Evolutionary conservation across 2,329 filamentous ascomycete genomes (phyloP).

Genomic region (Penicillium sp.): DNA sequence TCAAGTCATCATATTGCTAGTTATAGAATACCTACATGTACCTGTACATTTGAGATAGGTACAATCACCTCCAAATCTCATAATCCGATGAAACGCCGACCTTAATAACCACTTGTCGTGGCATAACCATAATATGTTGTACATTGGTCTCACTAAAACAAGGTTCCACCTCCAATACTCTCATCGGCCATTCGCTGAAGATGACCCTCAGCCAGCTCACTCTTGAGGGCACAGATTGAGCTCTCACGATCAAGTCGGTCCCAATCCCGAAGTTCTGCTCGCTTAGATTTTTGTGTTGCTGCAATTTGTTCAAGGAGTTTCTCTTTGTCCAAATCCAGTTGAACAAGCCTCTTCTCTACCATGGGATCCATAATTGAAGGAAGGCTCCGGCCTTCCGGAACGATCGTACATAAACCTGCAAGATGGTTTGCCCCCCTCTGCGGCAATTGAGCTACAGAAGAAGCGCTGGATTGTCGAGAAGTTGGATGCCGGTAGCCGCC

Average conservation of each 20-base stretch:
- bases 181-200: slow-evolving; percentile 49
- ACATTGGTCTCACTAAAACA: slow-evolving; percentile 29
- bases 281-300: slow-evolving; percentile 46
- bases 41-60: neutral
- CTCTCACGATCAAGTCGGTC: slow-evolving; percentile 49
- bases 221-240: slow-evolving; percentile 47
- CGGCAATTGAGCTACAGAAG: slow-evolving; percentile 38
- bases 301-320: slow-evolving; percentile 46
- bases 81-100: neutral
- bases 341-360: slow-evolving; percentile 46
- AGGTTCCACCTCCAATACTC: slow-evolving; percentile 39
- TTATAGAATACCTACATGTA: neutral
- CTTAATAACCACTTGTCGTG: neutral
- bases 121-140: slow-evolving; percentile 13
- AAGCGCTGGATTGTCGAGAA: slow-evolving; percentile 38
- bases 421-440: slow-evolving; percentile 44
- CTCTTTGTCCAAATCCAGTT: slow-evolving; percentile 47
- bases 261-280: slow-evolving; percentile 47
- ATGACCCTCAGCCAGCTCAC: slow-evolving; percentile 50
- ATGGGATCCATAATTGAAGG: slow-evolving; percentile 40
- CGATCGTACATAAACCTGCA: slow-evolving; percentile 38
- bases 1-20: slow-evolving; percentile 1
- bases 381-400: slow-evolving; percentile 45
- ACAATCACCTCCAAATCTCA: neutral
- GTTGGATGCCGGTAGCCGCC: slow-evolving; percentile 37